Percentiles rank a stretch among this genome's conserved stretches.
phyloP scores from a whole-genome alignment of 1,139 yeast species.

The Scheffersomyces cryptocercus region DNA sequence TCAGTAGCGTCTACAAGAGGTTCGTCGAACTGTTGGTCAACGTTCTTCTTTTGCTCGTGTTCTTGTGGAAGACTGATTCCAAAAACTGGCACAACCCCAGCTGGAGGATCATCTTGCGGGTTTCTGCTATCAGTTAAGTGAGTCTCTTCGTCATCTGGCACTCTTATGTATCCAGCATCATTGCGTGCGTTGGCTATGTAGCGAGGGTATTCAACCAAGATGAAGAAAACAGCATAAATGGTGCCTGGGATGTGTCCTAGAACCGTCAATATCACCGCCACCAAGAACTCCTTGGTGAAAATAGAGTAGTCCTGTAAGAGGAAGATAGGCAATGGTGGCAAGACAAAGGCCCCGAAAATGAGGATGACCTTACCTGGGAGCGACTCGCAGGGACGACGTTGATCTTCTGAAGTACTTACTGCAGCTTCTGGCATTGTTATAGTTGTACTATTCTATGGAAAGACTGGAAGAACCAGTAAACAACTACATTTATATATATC shows the following conservation, averaged over 20 bases:
- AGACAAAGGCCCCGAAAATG: constrained; percentile 30
- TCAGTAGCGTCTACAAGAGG: constrained; percentile 4
- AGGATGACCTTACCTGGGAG: constrained; percentile 20
- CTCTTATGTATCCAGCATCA: constrained; percentile 21
- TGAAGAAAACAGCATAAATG: constrained; percentile 27
- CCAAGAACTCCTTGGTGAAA: constrained; percentile 36
- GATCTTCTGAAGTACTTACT: no score
- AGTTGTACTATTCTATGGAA: no score
- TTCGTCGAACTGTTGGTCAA: not conserved
- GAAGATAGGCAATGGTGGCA: constrained; percentile 45
- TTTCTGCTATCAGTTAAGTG: not conserved
- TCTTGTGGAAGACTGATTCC: not conserved
- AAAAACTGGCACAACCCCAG: not conserved
- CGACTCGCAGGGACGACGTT: no score
- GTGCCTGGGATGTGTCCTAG: constrained; percentile 43
- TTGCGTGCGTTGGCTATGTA: constrained; percentile 5
- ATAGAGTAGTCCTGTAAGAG: constrained; percentile 28
- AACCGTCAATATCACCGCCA: constrained; percentile 35
- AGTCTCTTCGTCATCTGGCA: constrained; percentile 22
- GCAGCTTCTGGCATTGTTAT: no score
- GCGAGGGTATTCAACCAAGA: constrained; percentile 6
- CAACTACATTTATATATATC: no score
- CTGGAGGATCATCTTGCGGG: not conserved
- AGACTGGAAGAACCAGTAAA: no score
- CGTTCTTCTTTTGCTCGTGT: not conserved